Base-by-base conservation (phyloP, 495 filamentous ascomycete species). In the Hypoxylon rickii region DNA sequence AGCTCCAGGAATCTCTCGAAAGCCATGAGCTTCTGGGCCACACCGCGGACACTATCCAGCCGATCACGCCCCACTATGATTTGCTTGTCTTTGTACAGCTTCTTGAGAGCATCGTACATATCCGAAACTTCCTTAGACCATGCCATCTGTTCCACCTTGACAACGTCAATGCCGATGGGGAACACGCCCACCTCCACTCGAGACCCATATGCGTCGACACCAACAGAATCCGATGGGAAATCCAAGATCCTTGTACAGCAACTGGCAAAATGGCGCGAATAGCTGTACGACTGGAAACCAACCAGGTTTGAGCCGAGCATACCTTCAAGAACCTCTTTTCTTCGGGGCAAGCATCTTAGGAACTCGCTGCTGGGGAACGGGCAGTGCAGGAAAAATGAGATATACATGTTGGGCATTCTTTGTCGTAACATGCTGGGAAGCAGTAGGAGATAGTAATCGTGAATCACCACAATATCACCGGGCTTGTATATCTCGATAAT, bases 281-380 rank as follows among this genome's bases (percentile, higher is more conserved):
- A 96, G 63, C 90, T 92, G 72, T 88, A 90, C 2, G 90, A 92
- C 71, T 97, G 92, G 76, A 97, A 96, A 0, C 89, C 90, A 53
- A 97, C 79, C 79, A 96, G 85, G 66, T 96, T 96, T 32, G 92
- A 83, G 10, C 91, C 90, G 17, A 97, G 78, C 43, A 96, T 84
- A 20, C 92, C 92, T 56, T 90, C 88, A 7, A 97, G 76, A 1
- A 97, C 79, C 64, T 95, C 89, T 70, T 95, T 96, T 49, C 92
- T 77, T 57, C 89, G 84, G 8, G 89, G 87, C 33, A 96, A 79
- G 66, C 92, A 95, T 6, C 90, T 82, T 52, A 95, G 82, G 69
- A 93, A 96, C 67, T 97, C 92, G 74, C 89, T 93, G 73, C 90
- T 95, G 22, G 92, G 92, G 71, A 96, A 96, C 1, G 92, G 92